Evolutionary conservation across 805 yeast genomes (phyloP).

Genomic region (Hanseniaspora jakobsenii): DNA sequence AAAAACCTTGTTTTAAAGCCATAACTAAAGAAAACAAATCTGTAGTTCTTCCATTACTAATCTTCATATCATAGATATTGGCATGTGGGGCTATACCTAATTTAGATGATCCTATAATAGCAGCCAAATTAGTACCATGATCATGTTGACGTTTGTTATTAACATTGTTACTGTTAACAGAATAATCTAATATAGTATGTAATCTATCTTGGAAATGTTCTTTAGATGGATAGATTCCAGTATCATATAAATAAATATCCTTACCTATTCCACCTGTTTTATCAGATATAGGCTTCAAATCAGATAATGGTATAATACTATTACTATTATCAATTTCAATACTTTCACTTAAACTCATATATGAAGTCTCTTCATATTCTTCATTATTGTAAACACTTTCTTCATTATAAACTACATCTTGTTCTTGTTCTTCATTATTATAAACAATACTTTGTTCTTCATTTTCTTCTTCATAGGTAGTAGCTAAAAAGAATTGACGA

Average conservation of each 20-base stretch:
- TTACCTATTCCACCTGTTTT: conserved; percentile 33
- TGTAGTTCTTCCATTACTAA: conserved; percentile 32
- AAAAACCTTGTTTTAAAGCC: conserved; percentile 26
- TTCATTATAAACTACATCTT: not conserved
- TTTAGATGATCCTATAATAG: conserved; percentile 38
- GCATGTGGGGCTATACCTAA: conserved; percentile 43
- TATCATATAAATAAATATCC: conserved; percentile 31
- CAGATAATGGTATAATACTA: too few species aligned
- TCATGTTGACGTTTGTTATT: not conserved
- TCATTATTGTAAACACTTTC: not conserved
- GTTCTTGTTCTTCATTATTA: conserved; percentile 27
- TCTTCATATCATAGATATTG: conserved; percentile 34
- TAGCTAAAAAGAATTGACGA: conserved; percentile 28
- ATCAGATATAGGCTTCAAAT: conserved; percentile 29
- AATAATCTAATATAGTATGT: conserved; percentile 35
- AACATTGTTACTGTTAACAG: conserved; percentile 33
- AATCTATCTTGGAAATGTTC: conserved; percentile 37
- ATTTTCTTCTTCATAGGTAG: conserved; percentile 34
- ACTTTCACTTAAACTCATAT: too few species aligned
- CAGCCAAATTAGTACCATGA: conserved; percentile 50
- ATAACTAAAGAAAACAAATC: conserved; percentile 28
- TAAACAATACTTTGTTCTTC: conserved; percentile 34
- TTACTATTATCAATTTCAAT: too few species aligned
- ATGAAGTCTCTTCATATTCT: too few species aligned
- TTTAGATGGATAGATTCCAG: conserved; percentile 31